A percentile compares a stretch with the other conserved stretches of the same genome.
Evolutionary conservation across 306 rosid species (phyloP).

Genomic region (Cyamopsis tetragonoloba): DNA sequence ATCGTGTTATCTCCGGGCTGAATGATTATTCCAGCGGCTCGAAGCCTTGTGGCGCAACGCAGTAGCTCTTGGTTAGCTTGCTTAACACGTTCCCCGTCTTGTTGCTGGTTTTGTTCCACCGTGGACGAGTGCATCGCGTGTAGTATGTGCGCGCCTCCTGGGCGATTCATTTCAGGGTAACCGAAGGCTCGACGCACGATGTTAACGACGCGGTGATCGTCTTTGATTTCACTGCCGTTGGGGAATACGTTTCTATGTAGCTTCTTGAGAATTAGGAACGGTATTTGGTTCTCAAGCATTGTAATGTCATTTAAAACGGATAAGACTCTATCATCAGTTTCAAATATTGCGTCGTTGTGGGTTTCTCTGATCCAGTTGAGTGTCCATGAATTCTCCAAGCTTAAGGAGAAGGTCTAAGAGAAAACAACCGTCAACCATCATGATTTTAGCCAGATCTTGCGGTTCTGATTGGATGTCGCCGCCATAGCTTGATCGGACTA

Average conservation of each 20-base stretch:
- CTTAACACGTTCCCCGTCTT: too few relatives aligned
- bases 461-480: constrained; percentile 15
- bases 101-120: background rate
- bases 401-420: constrained; percentile 29
- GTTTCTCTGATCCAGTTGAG: too few relatives aligned
- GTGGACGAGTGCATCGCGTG: constrained; percentile 34
- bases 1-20: too few relatives aligned
- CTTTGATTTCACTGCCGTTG: background rate
- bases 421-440: constrained; percentile 43
- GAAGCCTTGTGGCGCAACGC: constrained; percentile 1
- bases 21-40: background rate
- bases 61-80: background rate
- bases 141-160: constrained; percentile 21
- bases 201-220: background rate
- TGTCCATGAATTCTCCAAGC: too few relatives aligned
- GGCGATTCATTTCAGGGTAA: background rate
- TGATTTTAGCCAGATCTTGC: constrained; percentile 19
- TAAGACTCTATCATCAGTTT: background rate
- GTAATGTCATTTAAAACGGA: constrained; percentile 24
- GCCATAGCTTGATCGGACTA: constrained; percentile 12
- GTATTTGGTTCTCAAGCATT: constrained; percentile 34
- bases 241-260: constrained; percentile 3
- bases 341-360: background rate
- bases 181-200: constrained; percentile 12
- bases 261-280: constrained; percentile 24